Percentiles rank a stretch among this genome's conserved stretches.
Conservation (phyloP, 768 basidiomycete species). For the Tephrocybe rancida region DNA sequence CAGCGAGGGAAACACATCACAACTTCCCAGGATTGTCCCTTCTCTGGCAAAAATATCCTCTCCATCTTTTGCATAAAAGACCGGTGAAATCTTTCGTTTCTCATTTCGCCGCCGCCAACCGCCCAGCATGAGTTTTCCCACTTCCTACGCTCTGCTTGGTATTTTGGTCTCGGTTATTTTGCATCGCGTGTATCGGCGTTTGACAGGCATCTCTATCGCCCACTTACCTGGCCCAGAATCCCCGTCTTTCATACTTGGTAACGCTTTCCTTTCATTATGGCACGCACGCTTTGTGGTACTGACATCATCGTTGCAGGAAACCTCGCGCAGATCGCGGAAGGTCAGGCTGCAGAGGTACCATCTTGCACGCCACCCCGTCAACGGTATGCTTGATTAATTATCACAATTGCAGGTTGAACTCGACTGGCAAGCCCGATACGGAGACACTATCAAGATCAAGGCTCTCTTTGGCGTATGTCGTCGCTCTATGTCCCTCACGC, state of each 20-base stretch:
- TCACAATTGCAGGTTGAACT: constrained; percentile 35
- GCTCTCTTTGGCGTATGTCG: constrained; percentile 37
- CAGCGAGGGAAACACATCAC: neutral
- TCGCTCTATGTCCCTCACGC: neutral
- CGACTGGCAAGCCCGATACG: constrained; percentile 45
- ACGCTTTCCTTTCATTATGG: neutral
- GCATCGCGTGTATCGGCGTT: constrained; percentile 31
- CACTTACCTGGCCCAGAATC: constrained; percentile 36
- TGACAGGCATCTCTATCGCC: constrained; percentile 34
- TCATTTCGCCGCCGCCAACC: neutral
- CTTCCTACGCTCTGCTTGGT: constrained; percentile 6
- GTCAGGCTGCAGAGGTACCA: constrained; percentile 34
- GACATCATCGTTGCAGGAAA: constrained; percentile 19
- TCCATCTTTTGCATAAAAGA: constrained; percentile 6
- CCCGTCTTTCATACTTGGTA: constrained; percentile 43
- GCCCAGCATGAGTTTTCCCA: constrained; percentile 11
- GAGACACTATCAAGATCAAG: constrained; percentile 40
- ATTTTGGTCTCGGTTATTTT: constrained; percentile 10
- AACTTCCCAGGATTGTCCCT: constrained; percentile 5
- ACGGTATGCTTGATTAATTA: neutral
- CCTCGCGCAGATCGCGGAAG: constrained; percentile 30
- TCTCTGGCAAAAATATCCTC: neutral
- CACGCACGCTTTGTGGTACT: neutral
- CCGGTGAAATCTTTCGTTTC: neutral
- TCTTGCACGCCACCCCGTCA: neutral